Percentiles rank a stretch among this genome's conserved stretches.
phyloP scores from a whole-genome alignment of 2,329 filamentous ascomycete species.

The Metarhizium brunneum region DNA sequence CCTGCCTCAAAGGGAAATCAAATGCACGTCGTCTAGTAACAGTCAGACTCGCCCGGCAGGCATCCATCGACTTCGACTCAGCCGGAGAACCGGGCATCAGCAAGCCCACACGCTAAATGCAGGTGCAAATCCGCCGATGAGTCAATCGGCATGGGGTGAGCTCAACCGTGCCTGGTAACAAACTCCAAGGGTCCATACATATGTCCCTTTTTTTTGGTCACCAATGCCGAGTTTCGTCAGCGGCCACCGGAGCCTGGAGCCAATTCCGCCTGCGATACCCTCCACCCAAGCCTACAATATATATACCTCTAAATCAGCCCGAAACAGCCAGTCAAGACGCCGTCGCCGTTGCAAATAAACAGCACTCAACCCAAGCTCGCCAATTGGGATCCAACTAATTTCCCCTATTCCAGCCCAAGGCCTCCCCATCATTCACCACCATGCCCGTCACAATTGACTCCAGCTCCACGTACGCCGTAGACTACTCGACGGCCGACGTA shows the following conservation, averaged over 20 bases:
- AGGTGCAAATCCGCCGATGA: neutral
- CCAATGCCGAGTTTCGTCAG: neutral
- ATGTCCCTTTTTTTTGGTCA: neutral
- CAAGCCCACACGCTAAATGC: neutral
- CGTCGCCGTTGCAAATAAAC: too few species aligned
- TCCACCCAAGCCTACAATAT: neutral
- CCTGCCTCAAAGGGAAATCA: too few species aligned
- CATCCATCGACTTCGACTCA: too few species aligned
- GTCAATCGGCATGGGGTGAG: neutral
- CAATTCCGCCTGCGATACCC: neutral
- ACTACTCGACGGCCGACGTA: slow-evolving; percentile 2
- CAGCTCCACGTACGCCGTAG: neutral
- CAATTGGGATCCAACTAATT: neutral
- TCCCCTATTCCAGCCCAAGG: neutral
- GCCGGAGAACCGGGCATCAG: neutral
- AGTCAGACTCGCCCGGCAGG: too few species aligned
- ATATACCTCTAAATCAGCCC: neutral
- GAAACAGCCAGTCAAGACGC: too few species aligned
- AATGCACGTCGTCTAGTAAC: too few species aligned
- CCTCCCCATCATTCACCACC: neutral
- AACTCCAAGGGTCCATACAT: too few species aligned
- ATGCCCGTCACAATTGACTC: slow-evolving; percentile 1
- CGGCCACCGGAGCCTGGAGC: neutral
- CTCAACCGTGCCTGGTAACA: neutral
- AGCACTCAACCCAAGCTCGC: neutral